Percentiles rank a stretch among this genome's conserved stretches.
phyloP scores from a whole-genome alignment of 306 rosid genomes.

The Myrica gale region DNA sequence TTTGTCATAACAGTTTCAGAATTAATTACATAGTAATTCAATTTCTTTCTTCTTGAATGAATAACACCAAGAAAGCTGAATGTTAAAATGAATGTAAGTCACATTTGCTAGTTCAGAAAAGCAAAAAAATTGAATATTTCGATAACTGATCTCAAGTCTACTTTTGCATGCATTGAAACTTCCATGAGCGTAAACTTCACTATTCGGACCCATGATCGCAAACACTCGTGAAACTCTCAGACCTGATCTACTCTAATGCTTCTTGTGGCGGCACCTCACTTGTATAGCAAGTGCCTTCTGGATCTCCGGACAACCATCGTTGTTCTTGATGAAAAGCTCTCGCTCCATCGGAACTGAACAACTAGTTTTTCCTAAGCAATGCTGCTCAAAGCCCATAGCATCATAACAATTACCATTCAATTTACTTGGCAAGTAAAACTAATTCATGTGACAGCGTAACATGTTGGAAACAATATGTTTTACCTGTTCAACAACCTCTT shows the following conservation, averaged over 20 bases:
- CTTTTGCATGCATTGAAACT: slow-evolving; percentile 9
- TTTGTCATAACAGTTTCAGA: too few species aligned
- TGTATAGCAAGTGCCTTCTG: slow-evolving; percentile 60
- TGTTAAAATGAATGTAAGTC: background rate
- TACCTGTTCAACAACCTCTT: slow-evolving; percentile 49
- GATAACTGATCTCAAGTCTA: background rate
- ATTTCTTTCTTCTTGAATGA: too few species aligned
- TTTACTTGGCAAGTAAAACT: background rate
- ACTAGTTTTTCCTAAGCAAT: slow-evolving; percentile 49
- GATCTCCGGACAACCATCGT: slow-evolving; percentile 42
- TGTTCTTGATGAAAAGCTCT: slow-evolving; percentile 27
- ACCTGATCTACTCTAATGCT: background rate
- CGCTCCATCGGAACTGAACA: slow-evolving; percentile 49
- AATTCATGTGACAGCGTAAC: background rate
- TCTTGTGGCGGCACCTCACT: slow-evolving; percentile 38
- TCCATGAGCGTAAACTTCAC: background rate
- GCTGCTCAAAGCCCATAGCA: slow-evolving; percentile 37
- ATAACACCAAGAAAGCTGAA: background rate
- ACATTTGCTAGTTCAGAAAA: background rate
- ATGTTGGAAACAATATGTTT: background rate
- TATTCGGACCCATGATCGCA: background rate
- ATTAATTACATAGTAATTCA: too few species aligned
- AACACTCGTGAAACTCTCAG: background rate
- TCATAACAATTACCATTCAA: background rate
- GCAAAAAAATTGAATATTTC: background rate